Conservation (phyloP, 305 asterid genomes). For the Fraxinus velutina region DNA sequence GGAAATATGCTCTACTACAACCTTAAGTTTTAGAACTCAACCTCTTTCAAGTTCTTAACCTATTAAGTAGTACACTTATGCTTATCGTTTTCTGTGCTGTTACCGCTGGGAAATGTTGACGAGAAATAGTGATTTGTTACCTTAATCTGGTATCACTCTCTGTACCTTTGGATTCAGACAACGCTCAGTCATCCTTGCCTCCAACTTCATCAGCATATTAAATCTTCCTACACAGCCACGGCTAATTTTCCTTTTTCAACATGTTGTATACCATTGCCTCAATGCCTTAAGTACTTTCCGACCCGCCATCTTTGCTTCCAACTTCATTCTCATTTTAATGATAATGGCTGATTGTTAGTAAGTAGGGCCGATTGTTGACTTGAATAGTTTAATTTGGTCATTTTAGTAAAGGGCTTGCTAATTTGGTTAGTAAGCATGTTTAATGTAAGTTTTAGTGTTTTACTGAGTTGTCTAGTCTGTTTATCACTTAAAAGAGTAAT, state of each 20-base stretch:
- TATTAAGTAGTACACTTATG: neutral
- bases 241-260: neutral
- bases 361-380: neutral
- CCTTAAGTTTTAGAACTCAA: neutral
- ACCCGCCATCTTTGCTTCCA: neutral
- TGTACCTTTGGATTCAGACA: neutral
- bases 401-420: neutral
- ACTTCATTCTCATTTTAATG: neutral
- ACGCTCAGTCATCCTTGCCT: neutral
- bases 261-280: neutral
- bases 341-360: neutral
- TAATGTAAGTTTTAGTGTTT: neutral
- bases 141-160: neutral
- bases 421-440: neutral
- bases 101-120: neutral
- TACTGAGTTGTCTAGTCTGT: neutral
- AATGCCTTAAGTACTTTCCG: neutral
- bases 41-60: neutral
- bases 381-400: neutral
- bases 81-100: neutral
- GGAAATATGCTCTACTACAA: neutral
- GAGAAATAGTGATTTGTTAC: neutral
- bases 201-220: neutral
- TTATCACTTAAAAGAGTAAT: neutral
- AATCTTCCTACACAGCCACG: neutral